Conservation (phyloP, 371 early-diverging fungal species). For the Mucor piriformis region DNA sequence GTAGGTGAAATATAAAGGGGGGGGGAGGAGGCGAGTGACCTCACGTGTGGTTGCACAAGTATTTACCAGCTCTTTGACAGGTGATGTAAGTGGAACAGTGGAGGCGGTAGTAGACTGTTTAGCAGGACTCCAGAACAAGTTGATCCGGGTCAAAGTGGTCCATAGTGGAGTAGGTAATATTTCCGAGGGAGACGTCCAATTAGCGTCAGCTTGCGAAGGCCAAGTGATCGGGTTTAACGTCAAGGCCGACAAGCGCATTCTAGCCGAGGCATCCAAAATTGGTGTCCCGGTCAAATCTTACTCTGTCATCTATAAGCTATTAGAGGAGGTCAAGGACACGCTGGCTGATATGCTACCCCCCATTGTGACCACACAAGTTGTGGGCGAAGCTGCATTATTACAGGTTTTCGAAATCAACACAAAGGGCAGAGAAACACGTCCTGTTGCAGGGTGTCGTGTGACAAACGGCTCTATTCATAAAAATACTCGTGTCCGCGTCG, state of each 20-base stretch:
- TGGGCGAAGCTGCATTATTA: slow-evolving; percentile 86
- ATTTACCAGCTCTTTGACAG: slow-evolving; percentile 44
- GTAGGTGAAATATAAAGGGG: slow-evolving; percentile 28
- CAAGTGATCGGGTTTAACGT: slow-evolving; percentile 88
- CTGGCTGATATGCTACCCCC: slow-evolving; percentile 84
- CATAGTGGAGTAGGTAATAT: slow-evolving; percentile 85
- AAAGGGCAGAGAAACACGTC: slow-evolving; percentile 66
- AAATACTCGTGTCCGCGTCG: slow-evolving; percentile 65
- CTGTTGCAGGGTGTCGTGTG: slow-evolving; percentile 88
- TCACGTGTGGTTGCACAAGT: not conserved
- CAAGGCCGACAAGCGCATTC: slow-evolving; percentile 76
- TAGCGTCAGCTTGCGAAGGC: slow-evolving; percentile 71
- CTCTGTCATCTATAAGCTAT: slow-evolving; percentile 87
- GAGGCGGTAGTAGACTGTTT: slow-evolving; percentile 90
- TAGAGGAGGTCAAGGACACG: slow-evolving; percentile 83
- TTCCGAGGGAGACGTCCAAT: slow-evolving; percentile 76
- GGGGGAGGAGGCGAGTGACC: no score
- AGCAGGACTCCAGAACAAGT: slow-evolving; percentile 73
- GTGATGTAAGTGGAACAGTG: slow-evolving; percentile 94
- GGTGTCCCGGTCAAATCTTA: slow-evolving; percentile 71
- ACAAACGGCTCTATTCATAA: slow-evolving; percentile 73
- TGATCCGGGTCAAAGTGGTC: slow-evolving; percentile 77
- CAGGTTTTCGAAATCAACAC: slow-evolving; percentile 80
- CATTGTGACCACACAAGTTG: slow-evolving; percentile 70
- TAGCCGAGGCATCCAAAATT: slow-evolving; percentile 60